These are phyloP conservation scores for Rubia occidens DNA, from an alignment of 305 asterid genomes.

Conservation along the genomic window DNA sequence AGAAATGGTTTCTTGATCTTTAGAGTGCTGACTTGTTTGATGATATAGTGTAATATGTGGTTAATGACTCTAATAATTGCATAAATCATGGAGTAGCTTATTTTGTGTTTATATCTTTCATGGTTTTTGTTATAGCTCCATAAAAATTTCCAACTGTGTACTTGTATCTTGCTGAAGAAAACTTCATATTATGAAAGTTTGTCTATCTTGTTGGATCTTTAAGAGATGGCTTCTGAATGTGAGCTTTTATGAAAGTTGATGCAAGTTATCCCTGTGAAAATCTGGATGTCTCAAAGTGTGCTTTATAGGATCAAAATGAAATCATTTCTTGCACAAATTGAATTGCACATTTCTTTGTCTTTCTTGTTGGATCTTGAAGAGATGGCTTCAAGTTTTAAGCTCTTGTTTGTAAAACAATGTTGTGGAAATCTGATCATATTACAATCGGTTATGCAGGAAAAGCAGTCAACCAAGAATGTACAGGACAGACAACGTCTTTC, in stretches of 20 bases:
- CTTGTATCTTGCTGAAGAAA: neutral
- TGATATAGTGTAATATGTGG: neutral
- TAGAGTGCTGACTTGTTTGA: conserved; percentile 1
- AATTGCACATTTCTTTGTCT: neutral
- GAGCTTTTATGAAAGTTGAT: neutral
- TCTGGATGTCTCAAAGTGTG: neutral
- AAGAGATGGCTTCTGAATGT: neutral
- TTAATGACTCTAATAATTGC: neutral
- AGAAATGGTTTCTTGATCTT: neutral
- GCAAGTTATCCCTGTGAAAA: neutral
- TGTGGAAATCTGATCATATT: neutral
- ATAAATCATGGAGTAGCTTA: neutral
- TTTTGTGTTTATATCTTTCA: neutral
- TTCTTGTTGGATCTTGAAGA: no score
- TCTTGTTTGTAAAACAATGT: neutral
- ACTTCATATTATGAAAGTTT: neutral
- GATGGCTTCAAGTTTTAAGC: no score
- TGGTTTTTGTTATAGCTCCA: neutral
- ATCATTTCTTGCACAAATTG: neutral
- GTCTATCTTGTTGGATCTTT: neutral
- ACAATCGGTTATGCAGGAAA: conserved; percentile 42
- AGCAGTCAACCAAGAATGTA: conserved; percentile 33
- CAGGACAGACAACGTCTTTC: conserved; percentile 57
- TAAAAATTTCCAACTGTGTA: neutral
- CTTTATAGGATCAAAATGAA: neutral